These are phyloP conservation scores for Rhexocercosporidium sp. DNA, from an alignment of 2,329 filamentous ascomycete genomes.

Conservation along the genomic window DNA sequence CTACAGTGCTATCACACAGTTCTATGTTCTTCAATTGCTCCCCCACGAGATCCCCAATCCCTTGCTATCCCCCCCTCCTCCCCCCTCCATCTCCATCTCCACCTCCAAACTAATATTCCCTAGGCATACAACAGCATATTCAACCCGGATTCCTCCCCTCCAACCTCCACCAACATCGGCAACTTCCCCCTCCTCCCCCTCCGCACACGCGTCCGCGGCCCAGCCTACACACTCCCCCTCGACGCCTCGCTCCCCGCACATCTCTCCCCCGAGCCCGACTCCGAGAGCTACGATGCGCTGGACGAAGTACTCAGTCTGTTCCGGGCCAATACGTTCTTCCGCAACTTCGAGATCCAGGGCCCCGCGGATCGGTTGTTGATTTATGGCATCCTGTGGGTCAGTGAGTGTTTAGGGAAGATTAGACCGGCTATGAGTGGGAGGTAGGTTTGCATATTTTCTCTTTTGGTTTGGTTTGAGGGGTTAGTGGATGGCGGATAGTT, in stretches of 20 bases:
- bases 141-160: conserved; percentile 75
- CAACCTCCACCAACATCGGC: conserved; percentile 65
- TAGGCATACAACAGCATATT: conserved; percentile 99
- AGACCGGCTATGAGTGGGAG: conserved; percentile 71
- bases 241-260: conserved; percentile 50
- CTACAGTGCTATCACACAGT: not conserved
- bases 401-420: conserved; percentile 88
- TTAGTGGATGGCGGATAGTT: not conserved
- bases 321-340: conserved; percentile 98
- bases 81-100: not conserved
- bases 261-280: conserved; percentile 75
- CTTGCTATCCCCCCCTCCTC: not conserved
- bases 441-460: conserved; percentile 48
- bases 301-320: conserved; percentile 94
- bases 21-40: no score
- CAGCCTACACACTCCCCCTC: conserved; percentile 82
- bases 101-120: conserved; percentile 8
- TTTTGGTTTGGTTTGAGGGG: not conserved
- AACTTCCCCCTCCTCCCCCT: conserved; percentile 96
- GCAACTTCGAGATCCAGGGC: conserved; percentile 99
- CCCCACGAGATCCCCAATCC: not conserved
- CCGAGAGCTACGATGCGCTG: conserved; percentile 93
- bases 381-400: conserved; percentile 95
- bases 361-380: conserved; percentile 92
- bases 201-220: conserved; percentile 93